These are phyloP conservation scores for Hypomyces rosellus DNA, from an alignment of 2,329 filamentous ascomycete genomes.

Conservation along the genomic window DNA sequence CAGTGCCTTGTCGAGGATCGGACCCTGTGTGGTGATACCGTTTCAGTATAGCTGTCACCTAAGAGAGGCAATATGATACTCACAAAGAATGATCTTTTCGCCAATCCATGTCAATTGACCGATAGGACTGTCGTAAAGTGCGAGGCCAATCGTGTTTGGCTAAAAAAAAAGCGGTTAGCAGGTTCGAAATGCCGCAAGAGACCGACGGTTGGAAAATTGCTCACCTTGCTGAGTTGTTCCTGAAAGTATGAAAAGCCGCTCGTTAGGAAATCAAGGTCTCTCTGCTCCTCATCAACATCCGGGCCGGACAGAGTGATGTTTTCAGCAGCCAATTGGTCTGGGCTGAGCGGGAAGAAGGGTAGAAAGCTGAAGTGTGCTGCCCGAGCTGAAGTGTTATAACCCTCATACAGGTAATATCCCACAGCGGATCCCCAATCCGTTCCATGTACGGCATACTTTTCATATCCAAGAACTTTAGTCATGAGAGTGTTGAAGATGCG, in stretches of 20 bases:
- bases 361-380: constrained; percentile 13
- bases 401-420: constrained; percentile 13
- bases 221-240: constrained; percentile 3
- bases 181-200: too few relatives aligned
- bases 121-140: constrained; percentile 36
- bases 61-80: neutral
- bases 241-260: constrained; percentile 13
- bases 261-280: constrained; percentile 3
- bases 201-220: too few relatives aligned
- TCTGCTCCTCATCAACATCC: constrained; percentile 8
- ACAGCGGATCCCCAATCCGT: constrained; percentile 14
- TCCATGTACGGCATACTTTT: constrained; percentile 15
- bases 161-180: neutral
- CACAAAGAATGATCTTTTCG: constrained; percentile 28
- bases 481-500: constrained; percentile 32
- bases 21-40: too few relatives aligned
- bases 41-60: too few relatives aligned
- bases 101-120: constrained; percentile 38
- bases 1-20: neutral
- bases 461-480: constrained; percentile 32
- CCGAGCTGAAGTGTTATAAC: constrained; percentile 11
- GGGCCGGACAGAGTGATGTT: constrained; percentile 8
- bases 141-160: constrained; percentile 38
- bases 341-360: constrained; percentile 11
- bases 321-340: constrained; percentile 6